Percentiles rank a stretch among this genome's conserved stretches.
These are phyloP conservation scores for Alternaria atra DNA, from an alignment of 2,329 filamentous ascomycete genomes.

Conservation along the genomic window DNA sequence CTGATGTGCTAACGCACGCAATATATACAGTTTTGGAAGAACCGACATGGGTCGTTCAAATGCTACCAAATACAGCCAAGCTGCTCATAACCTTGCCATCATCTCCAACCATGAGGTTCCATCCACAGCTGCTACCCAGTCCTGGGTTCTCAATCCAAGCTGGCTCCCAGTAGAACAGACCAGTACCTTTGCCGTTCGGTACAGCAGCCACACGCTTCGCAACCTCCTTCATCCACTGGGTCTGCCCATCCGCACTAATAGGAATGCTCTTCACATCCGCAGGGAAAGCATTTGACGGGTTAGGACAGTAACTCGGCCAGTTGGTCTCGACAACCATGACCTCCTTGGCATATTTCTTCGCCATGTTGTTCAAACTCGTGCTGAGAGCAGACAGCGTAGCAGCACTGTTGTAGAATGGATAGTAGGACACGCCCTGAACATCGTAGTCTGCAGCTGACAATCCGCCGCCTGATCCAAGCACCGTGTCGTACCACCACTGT, in stretches of 20 bases:
- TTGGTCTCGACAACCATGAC: constrained; percentile 75
- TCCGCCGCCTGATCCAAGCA: constrained; percentile 55
- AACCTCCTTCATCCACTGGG: constrained; percentile 67
- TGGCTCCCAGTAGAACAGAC: constrained; percentile 78
- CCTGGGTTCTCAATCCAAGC: constrained; percentile 73
- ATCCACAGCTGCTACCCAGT: constrained; percentile 71
- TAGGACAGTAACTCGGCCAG: constrained; percentile 72
- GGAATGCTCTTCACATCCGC: constrained; percentile 68
- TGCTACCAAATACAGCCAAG: constrained; percentile 63
- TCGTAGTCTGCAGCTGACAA: constrained; percentile 68
- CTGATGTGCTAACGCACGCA: neutral
- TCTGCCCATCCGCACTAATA: constrained; percentile 70
- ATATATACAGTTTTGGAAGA: constrained; percentile 11
- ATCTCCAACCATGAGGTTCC: constrained; percentile 69
- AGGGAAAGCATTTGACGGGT: constrained; percentile 67
- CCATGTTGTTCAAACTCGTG: constrained; percentile 66
- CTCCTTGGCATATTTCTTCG: constrained; percentile 69
- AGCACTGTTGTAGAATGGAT: constrained; percentile 72
- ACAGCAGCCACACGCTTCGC: constrained; percentile 65
- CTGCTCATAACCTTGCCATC: constrained; percentile 65
- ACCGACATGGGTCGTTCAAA: constrained; percentile 32
- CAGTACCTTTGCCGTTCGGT: constrained; percentile 60
- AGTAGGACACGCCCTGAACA: constrained; percentile 76
- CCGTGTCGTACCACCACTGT: constrained; percentile 70
- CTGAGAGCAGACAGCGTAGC: constrained; percentile 68